Evolutionary conservation across 148 eudicot species (phyloP), one percentile per base, ranked within the genome.

Genomic region (Nyssa sinensis): DNA sequence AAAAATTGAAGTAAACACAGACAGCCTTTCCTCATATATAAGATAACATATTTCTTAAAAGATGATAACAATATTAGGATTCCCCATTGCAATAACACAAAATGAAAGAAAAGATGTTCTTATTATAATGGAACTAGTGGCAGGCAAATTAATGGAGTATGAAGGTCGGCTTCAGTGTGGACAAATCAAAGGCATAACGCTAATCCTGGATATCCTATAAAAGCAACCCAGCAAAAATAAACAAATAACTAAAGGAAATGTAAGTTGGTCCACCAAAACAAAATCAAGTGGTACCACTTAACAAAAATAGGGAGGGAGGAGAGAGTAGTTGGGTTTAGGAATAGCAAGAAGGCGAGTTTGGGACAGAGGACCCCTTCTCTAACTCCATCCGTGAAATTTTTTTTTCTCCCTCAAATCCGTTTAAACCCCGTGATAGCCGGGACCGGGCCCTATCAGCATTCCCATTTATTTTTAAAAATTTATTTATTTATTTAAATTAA

Each of bases 81-180:
- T 60, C 64, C 60, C 47, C 25, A 34, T 51, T 28, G 25, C 51
- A 57, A 59, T 39, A 76, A 62, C 1, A 37, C n/a, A 31, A 41
- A 59, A 62, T 25, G 66, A 51, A 32, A 14, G 41, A 51, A 35
- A 37, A 55, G 44, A 58, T 8, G 24, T 65, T 68, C 25, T 69
- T 73, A 76, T 61, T 10, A 76, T 76, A n/a, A 19, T 69, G 68
- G 51, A 58, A 1, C 1, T 37, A 75, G 72, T 67, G 72, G 72
- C 29, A 33, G 72, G 71, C 4, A 53, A n/a, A n/a, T n/a, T 44
- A 58, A 67, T 35, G 31, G 31, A 66, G 28, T 37, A 55, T 28
- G 14, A 66, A 66, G 35, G 24, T 28, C 8, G 19, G 19, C 31
- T 68, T 24, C 34, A 31, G n/a, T 73, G 76, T 39, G 68, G 62